Conservation (phyloP, 2,329 filamentous ascomycete species). For the Diplodia scrobiculata region DNA sequence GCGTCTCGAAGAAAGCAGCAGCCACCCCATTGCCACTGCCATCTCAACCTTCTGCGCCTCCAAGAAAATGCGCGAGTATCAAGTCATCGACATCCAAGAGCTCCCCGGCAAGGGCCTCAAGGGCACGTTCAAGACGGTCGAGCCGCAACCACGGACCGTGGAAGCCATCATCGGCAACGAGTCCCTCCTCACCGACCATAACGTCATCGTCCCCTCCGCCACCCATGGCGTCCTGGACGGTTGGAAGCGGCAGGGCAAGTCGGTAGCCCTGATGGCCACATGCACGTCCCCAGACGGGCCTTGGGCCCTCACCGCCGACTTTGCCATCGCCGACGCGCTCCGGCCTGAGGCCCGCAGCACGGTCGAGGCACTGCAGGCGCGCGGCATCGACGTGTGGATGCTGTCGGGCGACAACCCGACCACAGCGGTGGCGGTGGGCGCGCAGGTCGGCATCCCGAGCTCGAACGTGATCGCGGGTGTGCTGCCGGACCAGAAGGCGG, state of each 20-base stretch:
- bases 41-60: conserved; percentile 63
- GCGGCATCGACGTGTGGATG: conserved; percentile 81
- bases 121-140: conserved; percentile 52
- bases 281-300: conserved; percentile 31
- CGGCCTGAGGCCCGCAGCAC: conserved; percentile 70
- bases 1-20: conserved; percentile 69
- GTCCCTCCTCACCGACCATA: conserved; percentile 58
- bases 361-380: conserved; percentile 64
- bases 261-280: conserved; percentile 47
- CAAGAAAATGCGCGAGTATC: conserved; percentile 33
- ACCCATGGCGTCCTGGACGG: conserved; percentile 36
- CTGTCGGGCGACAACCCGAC: conserved; percentile 85
- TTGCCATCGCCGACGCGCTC: conserved; percentile 80
- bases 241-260: conserved; percentile 50
- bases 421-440: conserved; percentile 79
- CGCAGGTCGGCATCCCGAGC: conserved; percentile 70
- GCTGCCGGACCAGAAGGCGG: conserved; percentile 78
- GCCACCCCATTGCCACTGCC: conserved; percentile 73
- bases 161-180: conserved; percentile 73
- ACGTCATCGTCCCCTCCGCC: conserved; percentile 37
- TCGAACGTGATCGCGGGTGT: conserved; percentile 83
- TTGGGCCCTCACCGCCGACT: conserved; percentile 60
- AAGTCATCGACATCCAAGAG: conserved; percentile 58
- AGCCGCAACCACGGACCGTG: conserved; percentile 33
- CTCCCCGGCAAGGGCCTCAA: conserved; percentile 71